phyloP scores from a whole-genome alignment of 352 stramenopile genomes.

The Phytophthora macrochlamydospora region DNA sequence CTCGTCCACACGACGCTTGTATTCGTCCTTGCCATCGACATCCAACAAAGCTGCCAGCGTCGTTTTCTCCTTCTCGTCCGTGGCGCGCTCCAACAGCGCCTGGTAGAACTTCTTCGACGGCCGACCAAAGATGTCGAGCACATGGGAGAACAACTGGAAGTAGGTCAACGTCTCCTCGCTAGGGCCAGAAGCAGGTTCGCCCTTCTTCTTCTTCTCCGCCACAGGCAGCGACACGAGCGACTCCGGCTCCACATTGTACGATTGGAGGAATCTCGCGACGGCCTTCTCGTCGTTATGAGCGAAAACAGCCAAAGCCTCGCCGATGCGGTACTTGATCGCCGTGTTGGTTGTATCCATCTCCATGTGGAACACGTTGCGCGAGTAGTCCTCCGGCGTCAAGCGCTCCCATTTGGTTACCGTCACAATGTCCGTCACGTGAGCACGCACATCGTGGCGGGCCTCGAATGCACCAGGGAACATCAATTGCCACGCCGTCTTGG shows the following conservation, averaged over 20 bases:
- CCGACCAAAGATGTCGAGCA: constrained; percentile 85
- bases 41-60: constrained; percentile 54
- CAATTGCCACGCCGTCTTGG: constrained; percentile 68
- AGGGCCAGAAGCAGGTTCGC: constrained; percentile 25
- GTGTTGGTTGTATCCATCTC: constrained; percentile 87
- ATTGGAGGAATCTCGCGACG: constrained; percentile 72
- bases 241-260: constrained; percentile 71
- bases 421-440: constrained; percentile 77
- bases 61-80: constrained; percentile 75
- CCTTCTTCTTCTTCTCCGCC: constrained; percentile 61
- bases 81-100: constrained; percentile 62
- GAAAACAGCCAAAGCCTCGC: constrained; percentile 85
- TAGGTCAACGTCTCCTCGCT: constrained; percentile 74
- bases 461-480: constrained; percentile 68
- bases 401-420: constrained; percentile 80
- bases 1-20: constrained; percentile 81
- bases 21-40: constrained; percentile 81
- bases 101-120: constrained; percentile 88
- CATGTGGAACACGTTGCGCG: constrained; percentile 87
- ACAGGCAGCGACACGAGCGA: constrained; percentile 72
- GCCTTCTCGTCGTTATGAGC: constrained; percentile 81
- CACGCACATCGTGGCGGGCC: constrained; percentile 54
- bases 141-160: constrained; percentile 82
- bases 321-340: constrained; percentile 84
- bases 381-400: constrained; percentile 81